Evolutionary conservation across 352 stramenopile genomes (phyloP).

Genomic region (Phytopythium chamaehyphon): DNA sequence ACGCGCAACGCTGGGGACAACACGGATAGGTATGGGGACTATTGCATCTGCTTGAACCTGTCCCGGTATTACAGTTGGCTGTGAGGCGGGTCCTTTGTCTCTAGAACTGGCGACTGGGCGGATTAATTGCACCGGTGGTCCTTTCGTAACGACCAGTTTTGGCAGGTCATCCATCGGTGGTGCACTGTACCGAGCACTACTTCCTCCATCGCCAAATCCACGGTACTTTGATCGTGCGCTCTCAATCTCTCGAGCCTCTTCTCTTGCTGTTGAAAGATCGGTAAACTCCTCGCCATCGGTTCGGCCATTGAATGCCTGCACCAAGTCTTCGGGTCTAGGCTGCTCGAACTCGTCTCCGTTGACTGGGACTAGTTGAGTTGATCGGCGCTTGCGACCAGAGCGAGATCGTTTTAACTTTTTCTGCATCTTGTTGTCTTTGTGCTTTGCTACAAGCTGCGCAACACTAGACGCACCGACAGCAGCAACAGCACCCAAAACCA

Average conservation of each 20-base stretch:
- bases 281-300: conserved; percentile 7
- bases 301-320: not conserved
- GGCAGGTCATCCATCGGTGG: conserved; percentile 11
- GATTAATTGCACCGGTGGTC: conserved; percentile 26
- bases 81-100: no score
- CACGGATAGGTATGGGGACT: no score
- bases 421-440: conserved; percentile 12
- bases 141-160: conserved; percentile 43
- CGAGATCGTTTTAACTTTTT: not conserved
- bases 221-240: not conserved
- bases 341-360: conserved; percentile 2
- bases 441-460: conserved; percentile 41
- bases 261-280: conserved; percentile 14
- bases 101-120: conserved; percentile 2
- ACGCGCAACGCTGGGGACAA: no score
- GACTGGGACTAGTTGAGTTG: conserved; percentile 26
- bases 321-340: not conserved
- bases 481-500: conserved; percentile 39
- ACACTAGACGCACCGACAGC: conserved; percentile 42
- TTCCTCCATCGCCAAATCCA: not conserved
- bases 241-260: conserved; percentile 7
- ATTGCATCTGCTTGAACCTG: not conserved
- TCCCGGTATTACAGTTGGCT: not conserved
- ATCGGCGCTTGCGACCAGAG: conserved; percentile 13
- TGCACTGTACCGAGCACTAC: not conserved